Evolutionary conservation across 371 early-diverging fungal species (phyloP).

Genomic region (Mucor irregularis): DNA sequence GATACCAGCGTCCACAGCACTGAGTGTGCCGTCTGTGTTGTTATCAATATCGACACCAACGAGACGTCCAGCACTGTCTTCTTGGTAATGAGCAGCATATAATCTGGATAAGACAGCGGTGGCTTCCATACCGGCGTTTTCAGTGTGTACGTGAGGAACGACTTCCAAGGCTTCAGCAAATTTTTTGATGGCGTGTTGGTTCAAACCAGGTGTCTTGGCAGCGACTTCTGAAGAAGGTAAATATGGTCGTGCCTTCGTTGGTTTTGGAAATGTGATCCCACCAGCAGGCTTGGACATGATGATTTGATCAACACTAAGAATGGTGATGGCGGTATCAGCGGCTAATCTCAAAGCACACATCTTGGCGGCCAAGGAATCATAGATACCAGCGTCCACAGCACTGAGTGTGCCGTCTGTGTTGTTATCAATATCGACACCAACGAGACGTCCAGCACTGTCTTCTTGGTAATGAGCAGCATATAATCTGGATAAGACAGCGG

Average conservation of each 20-base stretch:
- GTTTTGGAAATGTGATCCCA: no score
- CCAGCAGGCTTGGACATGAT: conserved; percentile 98
- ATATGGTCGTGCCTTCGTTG: no score
- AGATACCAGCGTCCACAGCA: conserved; percentile 74
- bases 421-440: conserved; percentile 86
- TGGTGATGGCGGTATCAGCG: conserved; percentile 91
- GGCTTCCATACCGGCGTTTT: conserved; percentile 96
- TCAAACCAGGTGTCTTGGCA: conserved; percentile 90
- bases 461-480: conserved; percentile 91
- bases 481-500: conserved; percentile 89
- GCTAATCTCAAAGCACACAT: conserved; percentile 88
- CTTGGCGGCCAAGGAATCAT: conserved; percentile 84
- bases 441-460: conserved; percentile 42
- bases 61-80: conserved; percentile 45
- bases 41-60: conserved; percentile 86
- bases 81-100: conserved; percentile 91
- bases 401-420: conserved; percentile 79
- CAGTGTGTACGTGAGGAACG: conserved; percentile 93
- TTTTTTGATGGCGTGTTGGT: conserved; percentile 95
- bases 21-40: conserved; percentile 74
- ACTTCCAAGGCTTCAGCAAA: conserved; percentile 97
- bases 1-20: conserved; percentile 78
- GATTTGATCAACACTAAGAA: conserved; percentile 96
- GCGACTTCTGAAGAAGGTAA: conserved; percentile 68
- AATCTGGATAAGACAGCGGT: conserved; percentile 92